phyloP scores from a whole-genome alignment of 2,329 filamentous ascomycete genomes.

The Colletotrichum spaethianum region DNA sequence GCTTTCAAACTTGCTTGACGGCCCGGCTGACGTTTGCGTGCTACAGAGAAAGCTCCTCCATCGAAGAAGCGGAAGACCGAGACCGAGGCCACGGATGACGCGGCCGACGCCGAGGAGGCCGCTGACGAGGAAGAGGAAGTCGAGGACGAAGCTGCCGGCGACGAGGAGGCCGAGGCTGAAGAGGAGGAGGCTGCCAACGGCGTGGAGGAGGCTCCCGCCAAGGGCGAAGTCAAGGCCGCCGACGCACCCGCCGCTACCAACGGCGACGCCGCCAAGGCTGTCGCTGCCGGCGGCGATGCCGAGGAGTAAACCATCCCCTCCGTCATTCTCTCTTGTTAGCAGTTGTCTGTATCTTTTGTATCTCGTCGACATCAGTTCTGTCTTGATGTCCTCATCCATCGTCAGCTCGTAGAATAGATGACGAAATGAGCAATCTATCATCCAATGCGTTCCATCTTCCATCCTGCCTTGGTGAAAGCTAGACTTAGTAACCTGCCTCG shows the following conservation, averaged over 20 bases:
- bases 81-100: constrained; percentile 49
- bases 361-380: not conserved
- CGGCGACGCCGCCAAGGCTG: constrained; percentile 46
- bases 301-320: constrained; percentile 36
- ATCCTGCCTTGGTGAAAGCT: not conserved
- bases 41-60: constrained; percentile 58
- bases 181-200: constrained; percentile 43
- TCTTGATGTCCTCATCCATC: not conserved
- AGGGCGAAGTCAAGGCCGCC: constrained; percentile 48
- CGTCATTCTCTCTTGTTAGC: not conserved
- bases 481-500: not conserved
- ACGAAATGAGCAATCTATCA: constrained; percentile 15
- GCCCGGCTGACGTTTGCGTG: constrained; percentile 5
- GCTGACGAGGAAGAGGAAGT: constrained; percentile 52
- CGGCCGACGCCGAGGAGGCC: constrained; percentile 45
- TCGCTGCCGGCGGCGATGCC: constrained; percentile 42
- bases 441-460: not conserved
- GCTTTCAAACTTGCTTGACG: not conserved
- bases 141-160: constrained; percentile 47
- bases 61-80: constrained; percentile 67
- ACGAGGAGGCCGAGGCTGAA: constrained; percentile 45
- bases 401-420: constrained; percentile 32
- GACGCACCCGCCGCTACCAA: constrained; percentile 45
- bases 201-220: constrained; percentile 45
- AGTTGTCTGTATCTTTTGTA: not conserved